Conservation (phyloP, 2,329 filamentous ascomycete species). For the Tetracladium maxilliforme region DNA sequence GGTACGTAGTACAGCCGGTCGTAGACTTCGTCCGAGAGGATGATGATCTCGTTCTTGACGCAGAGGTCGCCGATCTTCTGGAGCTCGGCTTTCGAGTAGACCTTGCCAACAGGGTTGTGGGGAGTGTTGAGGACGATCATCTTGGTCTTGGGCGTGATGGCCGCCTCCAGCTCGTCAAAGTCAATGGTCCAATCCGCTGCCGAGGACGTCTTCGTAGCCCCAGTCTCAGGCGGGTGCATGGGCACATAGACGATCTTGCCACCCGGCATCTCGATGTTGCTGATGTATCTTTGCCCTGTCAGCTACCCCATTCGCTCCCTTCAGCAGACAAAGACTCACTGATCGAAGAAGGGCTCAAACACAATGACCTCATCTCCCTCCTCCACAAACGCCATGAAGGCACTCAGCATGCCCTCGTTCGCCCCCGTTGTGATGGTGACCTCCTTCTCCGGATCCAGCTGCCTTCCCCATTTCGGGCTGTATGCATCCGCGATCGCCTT, state of each 20-base stretch:
- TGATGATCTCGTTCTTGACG: conserved; percentile 86
- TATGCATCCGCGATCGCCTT: conserved; percentile 91
- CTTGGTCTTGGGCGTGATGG: conserved; percentile 76
- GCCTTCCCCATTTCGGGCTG: conserved; percentile 71
- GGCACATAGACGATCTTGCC: conserved; percentile 92
- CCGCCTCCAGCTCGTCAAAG: conserved; percentile 65
- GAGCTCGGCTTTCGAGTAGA: conserved; percentile 75
- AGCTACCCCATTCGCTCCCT: background rate
- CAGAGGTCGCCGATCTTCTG: conserved; percentile 75
- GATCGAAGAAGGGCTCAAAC: conserved; percentile 98
- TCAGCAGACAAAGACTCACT: conserved; percentile 39
- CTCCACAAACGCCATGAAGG: conserved; percentile 96
- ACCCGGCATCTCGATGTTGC: conserved; percentile 96
- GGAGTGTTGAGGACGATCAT: conserved; percentile 90
- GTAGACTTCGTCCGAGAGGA: conserved; percentile 86
- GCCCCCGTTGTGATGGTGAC: conserved; percentile 89
- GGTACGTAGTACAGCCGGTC: conserved; percentile 91
- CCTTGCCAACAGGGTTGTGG: conserved; percentile 92
- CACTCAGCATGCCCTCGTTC: conserved; percentile 86
- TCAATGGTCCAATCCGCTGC: conserved; percentile 82
- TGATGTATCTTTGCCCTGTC: conserved; percentile 52
- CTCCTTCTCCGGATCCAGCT: conserved; percentile 77
- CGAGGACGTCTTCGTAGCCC: conserved; percentile 64
- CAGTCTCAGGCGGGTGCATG: conserved; percentile 75
- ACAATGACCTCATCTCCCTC: conserved; percentile 91